These are phyloP conservation scores for Globomyces pollinis-pini DNA, from an alignment of 192 early-diverging fungal genomes.

Conservation along the genomic window DNA sequence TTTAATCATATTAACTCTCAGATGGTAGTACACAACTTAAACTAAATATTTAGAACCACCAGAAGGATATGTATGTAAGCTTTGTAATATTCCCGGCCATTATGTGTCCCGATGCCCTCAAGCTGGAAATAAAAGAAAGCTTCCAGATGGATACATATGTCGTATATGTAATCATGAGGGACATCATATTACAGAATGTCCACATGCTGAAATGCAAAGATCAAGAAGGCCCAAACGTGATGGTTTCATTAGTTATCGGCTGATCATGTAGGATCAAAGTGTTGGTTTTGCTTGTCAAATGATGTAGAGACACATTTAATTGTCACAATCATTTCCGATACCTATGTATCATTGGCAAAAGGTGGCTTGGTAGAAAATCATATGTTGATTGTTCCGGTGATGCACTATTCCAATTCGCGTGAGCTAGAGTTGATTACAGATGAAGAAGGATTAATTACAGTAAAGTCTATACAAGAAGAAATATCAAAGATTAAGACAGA, in stretches of 20 bases:
- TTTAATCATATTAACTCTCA: background rate
- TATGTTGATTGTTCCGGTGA: constrained; percentile 64
- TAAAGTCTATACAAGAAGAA: constrained; percentile 19
- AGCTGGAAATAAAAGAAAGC: constrained; percentile 9
- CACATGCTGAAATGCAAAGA: constrained; percentile 17
- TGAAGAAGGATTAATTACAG: constrained; percentile 15
- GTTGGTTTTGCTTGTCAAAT: constrained; percentile 96
- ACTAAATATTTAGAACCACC: constrained; percentile 26
- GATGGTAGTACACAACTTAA: constrained; percentile 1
- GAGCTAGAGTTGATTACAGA: constrained; percentile 19
- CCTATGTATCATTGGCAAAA: constrained; percentile 82
- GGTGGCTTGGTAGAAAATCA: constrained; percentile 79
- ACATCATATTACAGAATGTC: constrained; percentile 44
- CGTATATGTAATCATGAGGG: constrained; percentile 40
- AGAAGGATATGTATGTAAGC: constrained; percentile 36
- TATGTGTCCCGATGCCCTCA: constrained; percentile 37
- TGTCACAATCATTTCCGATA: constrained; percentile 68
- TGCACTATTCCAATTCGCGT: constrained; percentile 26
- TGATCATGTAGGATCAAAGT: too few relatives aligned
- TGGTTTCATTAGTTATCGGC: too few relatives aligned
- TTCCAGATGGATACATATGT: constrained; percentile 42
- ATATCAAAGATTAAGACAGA: constrained; percentile 15
- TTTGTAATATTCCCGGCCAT: constrained; percentile 44
- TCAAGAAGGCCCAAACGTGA: background rate
- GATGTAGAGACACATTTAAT: constrained; percentile 86